Conservation (phyloP, 2,329 filamentous ascomycete genomes). For the Hortaea werneckii region DNA sequence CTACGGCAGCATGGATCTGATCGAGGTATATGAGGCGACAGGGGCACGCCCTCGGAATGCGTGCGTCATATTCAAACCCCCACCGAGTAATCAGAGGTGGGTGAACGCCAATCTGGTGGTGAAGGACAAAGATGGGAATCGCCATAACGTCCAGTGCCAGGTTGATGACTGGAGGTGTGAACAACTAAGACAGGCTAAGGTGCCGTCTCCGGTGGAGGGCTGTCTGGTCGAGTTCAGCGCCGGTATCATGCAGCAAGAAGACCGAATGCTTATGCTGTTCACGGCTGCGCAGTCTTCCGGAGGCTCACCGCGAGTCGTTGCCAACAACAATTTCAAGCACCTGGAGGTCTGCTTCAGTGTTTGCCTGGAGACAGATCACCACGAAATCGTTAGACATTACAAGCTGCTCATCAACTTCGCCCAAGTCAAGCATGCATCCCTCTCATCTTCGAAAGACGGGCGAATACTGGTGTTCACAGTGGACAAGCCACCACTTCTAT, state of each 20-base stretch:
- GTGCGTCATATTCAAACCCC: neutral
- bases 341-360: neutral
- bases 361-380: too few species aligned
- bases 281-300: slow-evolving; percentile 24
- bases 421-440: slow-evolving; percentile 9
- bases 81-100: neutral
- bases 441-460: slow-evolving; percentile 16
- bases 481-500: slow-evolving; percentile 23
- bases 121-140: too few species aligned
- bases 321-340: neutral
- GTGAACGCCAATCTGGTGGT: too few species aligned
- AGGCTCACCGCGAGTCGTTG: slow-evolving; percentile 22
- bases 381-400: slow-evolving; percentile 7
- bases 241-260: slow-evolving; percentile 47
- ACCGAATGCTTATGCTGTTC: slow-evolving; percentile 51
- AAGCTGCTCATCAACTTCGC: slow-evolving; percentile 15
- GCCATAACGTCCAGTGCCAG: too few species aligned
- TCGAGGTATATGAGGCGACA: slow-evolving; percentile 9
- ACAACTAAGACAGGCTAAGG: too few species aligned
- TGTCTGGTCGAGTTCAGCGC: slow-evolving; percentile 41
- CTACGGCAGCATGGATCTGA: slow-evolving; percentile 10
- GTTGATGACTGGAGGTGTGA: too few species aligned
- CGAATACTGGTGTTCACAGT: slow-evolving; percentile 25
- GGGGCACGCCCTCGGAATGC: neutral
- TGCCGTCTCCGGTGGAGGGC: too few species aligned